Percentiles rank a stretch among this genome's conserved stretches.
These are phyloP conservation scores for Centella asiatica DNA, from an alignment of 129 eudicot genomes.

Conservation along the genomic window DNA sequence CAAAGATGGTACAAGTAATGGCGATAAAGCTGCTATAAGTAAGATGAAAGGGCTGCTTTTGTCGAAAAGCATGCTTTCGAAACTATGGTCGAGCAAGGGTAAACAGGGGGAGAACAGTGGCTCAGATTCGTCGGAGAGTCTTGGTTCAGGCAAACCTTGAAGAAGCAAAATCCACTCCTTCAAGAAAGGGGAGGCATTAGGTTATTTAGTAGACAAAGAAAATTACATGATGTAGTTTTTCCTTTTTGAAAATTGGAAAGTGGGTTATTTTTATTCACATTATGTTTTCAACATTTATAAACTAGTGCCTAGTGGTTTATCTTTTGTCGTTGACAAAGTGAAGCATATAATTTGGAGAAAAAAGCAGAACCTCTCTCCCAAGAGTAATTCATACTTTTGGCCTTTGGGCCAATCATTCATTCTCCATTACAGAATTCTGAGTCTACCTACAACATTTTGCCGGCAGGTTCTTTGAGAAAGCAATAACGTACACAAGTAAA, in stretches of 20 bases:
- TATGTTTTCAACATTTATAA: slow-evolving; percentile 12
- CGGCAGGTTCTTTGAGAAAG: too few species aligned
- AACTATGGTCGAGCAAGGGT: slow-evolving; percentile 68
- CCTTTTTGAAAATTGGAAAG: slow-evolving; percentile 3
- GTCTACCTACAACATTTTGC: too few species aligned
- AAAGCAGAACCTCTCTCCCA: background rate
- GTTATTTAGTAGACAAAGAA: slow-evolving; percentile 41
- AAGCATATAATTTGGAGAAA: background rate
- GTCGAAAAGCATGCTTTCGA: slow-evolving; percentile 61
- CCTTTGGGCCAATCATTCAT: too few species aligned
- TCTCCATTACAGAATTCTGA: too few species aligned
- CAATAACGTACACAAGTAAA: too few species aligned
- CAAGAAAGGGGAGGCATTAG: slow-evolving; percentile 62
- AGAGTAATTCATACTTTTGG: too few species aligned
- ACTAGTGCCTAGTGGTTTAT: slow-evolving; percentile 1
- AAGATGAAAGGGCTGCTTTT: slow-evolving; percentile 68
- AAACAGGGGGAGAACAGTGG: slow-evolving; percentile 73
- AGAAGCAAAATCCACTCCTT: slow-evolving; percentile 61
- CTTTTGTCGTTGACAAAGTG: background rate
- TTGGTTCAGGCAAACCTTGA: slow-evolving; percentile 64
- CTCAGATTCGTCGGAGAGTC: slow-evolving; percentile 87
- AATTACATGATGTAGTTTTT: background rate
- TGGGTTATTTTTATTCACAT: background rate
- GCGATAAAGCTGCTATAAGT: slow-evolving; percentile 47
- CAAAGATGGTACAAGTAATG: slow-evolving; percentile 24